A percentile compares a stretch with the other conserved stretches of the same genome.
Evolutionary conservation across 139 green algal genomes (phyloP).

Genomic region (Microglena sp.): DNA sequence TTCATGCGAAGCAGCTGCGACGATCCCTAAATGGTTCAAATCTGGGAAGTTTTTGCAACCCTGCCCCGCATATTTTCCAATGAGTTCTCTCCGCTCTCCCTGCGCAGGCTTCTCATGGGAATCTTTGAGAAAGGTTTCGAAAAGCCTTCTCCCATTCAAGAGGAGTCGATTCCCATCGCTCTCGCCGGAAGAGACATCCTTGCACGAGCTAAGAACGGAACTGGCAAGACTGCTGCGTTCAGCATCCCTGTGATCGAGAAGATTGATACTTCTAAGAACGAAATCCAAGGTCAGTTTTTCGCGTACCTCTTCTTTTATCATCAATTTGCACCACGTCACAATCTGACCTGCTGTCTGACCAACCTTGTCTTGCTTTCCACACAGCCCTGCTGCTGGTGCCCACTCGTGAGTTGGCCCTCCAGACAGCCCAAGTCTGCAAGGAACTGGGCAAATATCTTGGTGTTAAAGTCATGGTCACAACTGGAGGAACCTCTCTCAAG

Average conservation of each 20-base stretch:
- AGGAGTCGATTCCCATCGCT: constrained; percentile 97
- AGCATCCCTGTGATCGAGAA: constrained; percentile 94
- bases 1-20: too few species aligned
- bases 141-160: constrained; percentile 83
- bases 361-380: too few species aligned
- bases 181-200: constrained; percentile 95
- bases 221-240: constrained; percentile 98
- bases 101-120: constrained; percentile 82
- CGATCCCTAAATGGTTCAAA: too few species aligned
- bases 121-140: constrained; percentile 99
- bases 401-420: constrained; percentile 93
- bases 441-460: constrained; percentile 94
- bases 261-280: constrained; percentile 73
- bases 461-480: constrained; percentile 91
- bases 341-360: too few species aligned
- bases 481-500: constrained; percentile 88
- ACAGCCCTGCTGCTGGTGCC: constrained; percentile 93
- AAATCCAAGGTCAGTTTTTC: constrained; percentile 77
- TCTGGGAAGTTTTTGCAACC: not conserved
- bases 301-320: constrained; percentile 1
- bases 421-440: constrained; percentile 93
- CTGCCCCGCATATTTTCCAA: not conserved
- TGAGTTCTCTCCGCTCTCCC: not conserved
- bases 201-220: constrained; percentile 98
- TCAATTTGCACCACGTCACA: too few species aligned